Base-by-base conservation (phyloP, 495 filamentous ascomycete genomes). In the Aeminium ludgeri region DNA sequence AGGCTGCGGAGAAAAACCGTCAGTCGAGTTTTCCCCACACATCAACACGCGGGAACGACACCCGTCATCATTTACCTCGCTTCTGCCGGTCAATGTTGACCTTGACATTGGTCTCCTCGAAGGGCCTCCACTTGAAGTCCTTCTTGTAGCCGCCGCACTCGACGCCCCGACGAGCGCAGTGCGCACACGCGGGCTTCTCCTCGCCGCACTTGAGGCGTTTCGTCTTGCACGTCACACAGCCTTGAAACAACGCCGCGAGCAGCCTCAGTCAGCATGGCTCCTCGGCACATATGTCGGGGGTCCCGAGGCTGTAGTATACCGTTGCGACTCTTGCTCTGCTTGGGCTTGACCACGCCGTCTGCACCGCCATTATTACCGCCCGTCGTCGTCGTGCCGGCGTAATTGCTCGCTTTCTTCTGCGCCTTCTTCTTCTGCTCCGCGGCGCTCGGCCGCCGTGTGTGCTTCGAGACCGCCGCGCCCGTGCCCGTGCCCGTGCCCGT, bases 151-250 rank as follows among this genome's bases (percentile, higher is more conserved):
- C 81, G 25, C 80, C 80, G 54, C 81, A 86, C 12, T 60, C 55
- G 12, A 85, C 79, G 40, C 70, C 74, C 19, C 82, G 70, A 40
- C 74, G 72, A 30, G 72, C 64, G 53, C 81, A 85, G 61, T 85
- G 80, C 30, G 74, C 66, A 51, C 81, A 86, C 27, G 65, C 68
- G 5, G 81, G 81, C 46, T 86, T 82, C 27, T 69, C 73, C 55
- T 86, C 81, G 53, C 83, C 81, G 60, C 81, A 86, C 56, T 86
- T 86, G 40, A 86, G 60, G 44, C 81, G 67, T 55, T 85, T 86
- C 34, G 74, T 68, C 59, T 86, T 86, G 64, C 81, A 86, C 35
- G 80, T 85, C 42, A 77, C 67, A 60, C 81, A 86, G 40, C 81
- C 80, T 86, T n/a, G n/a, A n/a, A n/a, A n/a, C n/a, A n/a, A n/a